Base-by-base conservation (phyloP, 331 rosid species). In the Erythrophleum ivorense region DNA sequence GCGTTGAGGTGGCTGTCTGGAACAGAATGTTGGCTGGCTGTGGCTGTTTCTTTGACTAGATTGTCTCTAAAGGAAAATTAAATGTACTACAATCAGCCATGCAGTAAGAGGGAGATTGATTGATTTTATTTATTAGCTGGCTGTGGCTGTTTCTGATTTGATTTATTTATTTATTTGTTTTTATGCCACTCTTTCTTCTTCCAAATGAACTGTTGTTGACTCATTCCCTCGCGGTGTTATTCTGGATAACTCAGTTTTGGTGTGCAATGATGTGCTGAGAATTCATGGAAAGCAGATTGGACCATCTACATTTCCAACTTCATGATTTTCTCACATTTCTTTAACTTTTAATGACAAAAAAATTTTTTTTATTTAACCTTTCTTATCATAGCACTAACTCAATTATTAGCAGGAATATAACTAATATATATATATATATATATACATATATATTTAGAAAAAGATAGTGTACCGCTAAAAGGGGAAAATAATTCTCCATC, bases 31-130 rank as follows among this genome's bases (percentile, higher is more conserved):
- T 77, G 19, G 62, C 53, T 63, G 34, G 45, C 58, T 72, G 13
- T 24, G 73, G 77, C 54, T 34, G 77, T 59, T 75, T 78, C 71
- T 71, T 78, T 64, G 45, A 74, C 49, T n/a, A 67, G 52, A 65
- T 41, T 71, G 12, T 34, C 54, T 68, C 9, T 11, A 16, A 33
- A 60, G 38, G 74, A 24, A 24, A 24, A 24, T 24, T 24, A 24
- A 24, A 24, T 24, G 29, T 24, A 24, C 29, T 24, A 24, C 1
- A 24, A 24, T 24, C 29, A 24, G 29, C 29, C 29, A 24, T 24
- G 29, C 29, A 24, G 29, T 24, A 0, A 24, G 29, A 24, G 29
- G 29, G 29, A 24, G 29, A 24, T 24, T 24, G 29, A 24, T 24
- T 24, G 29, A 24, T 24, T 24, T 24, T 24, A 24, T 24, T 24